Evolutionary conservation across 805 yeast species (phyloP), one percentile per base, ranked within the genome.

Genomic region (Yarrowia deformans): DNA sequence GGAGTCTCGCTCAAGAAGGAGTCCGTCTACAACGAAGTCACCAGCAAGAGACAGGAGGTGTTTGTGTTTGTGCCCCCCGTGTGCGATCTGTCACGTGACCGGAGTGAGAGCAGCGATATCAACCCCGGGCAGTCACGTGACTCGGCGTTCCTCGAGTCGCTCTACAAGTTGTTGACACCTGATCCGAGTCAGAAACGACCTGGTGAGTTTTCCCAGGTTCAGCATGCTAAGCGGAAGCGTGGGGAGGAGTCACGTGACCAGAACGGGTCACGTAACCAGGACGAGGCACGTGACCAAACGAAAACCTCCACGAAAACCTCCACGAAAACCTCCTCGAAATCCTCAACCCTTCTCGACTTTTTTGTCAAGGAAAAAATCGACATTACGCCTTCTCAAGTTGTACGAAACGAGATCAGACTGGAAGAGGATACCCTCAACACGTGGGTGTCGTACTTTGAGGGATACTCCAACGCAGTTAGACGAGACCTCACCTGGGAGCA

Each of bases 401-500:
- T 37, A 0, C 8, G 52, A 18, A 29, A n/a, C 14, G 52, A 34
- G 14, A 13, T 8, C 8, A n/a, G 45, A 13, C 34, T n/a, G 18
- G 34, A n/a, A 4, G 12, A 43, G 42, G 52, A 60, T 13, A 34
- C 40, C 5, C 34, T 60, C 32, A 39, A 29, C 8, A 83, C 87
- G 56, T 93, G 97, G 97, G 90, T 93, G n/a, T 91, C 90, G 75
- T 92, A 88, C 75, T 90, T 90, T 72, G 97, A 93, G 78, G 98
- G 98, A 0, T 93, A 89, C 75, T 90, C 97, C 6, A 90, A 91
- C 77, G 98, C 98, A 0, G 98, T 93, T 1, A 80, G 96, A 42
- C 91, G 91, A 74, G 90, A 88, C 68, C 86, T 93, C 32, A 85
- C 88, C 23, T 93, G 97, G 97, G 77, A 80, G 8, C 88, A 85